Percentiles rank a stretch among this genome's conserved stretches.
Conservation (phyloP, 176 grass and related monocot genomes). For the Thalia dealbata region DNA sequence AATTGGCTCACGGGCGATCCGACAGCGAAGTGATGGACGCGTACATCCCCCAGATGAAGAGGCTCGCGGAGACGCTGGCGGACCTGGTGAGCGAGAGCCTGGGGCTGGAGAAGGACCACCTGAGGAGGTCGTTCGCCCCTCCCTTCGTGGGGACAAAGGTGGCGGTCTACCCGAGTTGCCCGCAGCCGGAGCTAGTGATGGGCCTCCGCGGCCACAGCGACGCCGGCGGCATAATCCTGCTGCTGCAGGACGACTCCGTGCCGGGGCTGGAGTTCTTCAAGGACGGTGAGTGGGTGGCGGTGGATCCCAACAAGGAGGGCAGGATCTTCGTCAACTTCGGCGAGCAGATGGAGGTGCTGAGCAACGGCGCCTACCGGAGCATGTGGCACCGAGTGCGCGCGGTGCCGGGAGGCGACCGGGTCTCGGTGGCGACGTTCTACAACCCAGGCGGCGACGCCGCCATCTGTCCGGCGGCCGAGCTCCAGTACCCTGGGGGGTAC, state of each 20-base stretch:
- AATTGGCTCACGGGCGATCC: neutral
- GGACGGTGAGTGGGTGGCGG: slow-evolving; percentile 48
- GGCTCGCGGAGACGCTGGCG: slow-evolving; percentile 46
- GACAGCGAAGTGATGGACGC: slow-evolving; percentile 40
- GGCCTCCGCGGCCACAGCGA: slow-evolving; percentile 81
- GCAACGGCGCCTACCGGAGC: slow-evolving; percentile 62
- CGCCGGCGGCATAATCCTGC: slow-evolving; percentile 87
- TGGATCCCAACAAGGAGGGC: slow-evolving; percentile 26
- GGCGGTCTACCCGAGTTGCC: slow-evolving; percentile 72
- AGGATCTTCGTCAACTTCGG: slow-evolving; percentile 78
- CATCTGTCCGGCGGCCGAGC: slow-evolving; percentile 29
- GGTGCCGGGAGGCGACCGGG: slow-evolving; percentile 23
- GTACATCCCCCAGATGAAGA: slow-evolving; percentile 40
- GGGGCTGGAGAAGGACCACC: slow-evolving; percentile 29
- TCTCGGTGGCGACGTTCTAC: slow-evolving; percentile 88
- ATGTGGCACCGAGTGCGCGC: slow-evolving; percentile 54
- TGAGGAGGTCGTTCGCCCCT: slow-evolving; percentile 45
- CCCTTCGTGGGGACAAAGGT: slow-evolving; percentile 85
- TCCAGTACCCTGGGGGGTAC: slow-evolving; percentile 51
- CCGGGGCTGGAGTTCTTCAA: slow-evolving; percentile 66
- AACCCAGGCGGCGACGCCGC: slow-evolving; percentile 44
- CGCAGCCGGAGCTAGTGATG: slow-evolving; percentile 41
- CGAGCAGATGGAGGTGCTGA: slow-evolving; percentile 82
- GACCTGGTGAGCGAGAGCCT: slow-evolving; percentile 58
- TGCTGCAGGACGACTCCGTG: slow-evolving; percentile 70